Percentiles rank a stretch among this genome's conserved stretches.
Conservation (phyloP, 2,329 filamentous ascomycete species). For the Botrytis squamosa region DNA sequence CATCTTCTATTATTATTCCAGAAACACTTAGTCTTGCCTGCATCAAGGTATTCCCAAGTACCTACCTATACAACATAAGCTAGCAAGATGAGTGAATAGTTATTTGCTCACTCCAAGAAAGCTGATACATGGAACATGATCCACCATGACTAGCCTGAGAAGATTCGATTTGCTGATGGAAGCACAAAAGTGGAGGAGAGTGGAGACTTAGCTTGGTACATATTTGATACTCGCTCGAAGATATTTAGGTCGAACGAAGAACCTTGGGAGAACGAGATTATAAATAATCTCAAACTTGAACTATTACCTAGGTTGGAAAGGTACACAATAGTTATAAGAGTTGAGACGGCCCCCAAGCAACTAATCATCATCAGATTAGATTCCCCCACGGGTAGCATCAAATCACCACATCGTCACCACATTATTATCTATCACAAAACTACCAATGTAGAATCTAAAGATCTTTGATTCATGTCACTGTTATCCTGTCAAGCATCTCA, state of each 20-base stretch:
- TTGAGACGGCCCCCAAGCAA: conserved; percentile 8
- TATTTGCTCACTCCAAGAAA: not conserved
- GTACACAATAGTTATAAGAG: not conserved
- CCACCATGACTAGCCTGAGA: not conserved
- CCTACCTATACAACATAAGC: no score
- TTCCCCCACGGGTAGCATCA: not conserved
- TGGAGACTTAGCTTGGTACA: not conserved
- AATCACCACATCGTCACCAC: conserved; percentile 2
- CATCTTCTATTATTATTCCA: conserved; percentile 11
- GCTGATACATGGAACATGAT: not conserved
- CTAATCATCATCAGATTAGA: conserved; percentile 18
- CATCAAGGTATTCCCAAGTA: no score
- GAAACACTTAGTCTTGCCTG: not conserved
- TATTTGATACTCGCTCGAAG: not conserved
- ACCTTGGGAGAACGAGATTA: not conserved
- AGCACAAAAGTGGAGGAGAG: no score
- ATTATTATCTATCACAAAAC: not conserved
- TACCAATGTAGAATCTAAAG: not conserved
- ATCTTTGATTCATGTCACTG: not conserved
- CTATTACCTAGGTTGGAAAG: not conserved
- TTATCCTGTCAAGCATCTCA: not conserved
- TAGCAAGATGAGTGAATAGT: no score
- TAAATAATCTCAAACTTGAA: not conserved
- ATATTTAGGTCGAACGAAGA: no score
- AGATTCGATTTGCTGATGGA: not conserved